A percentile compares a stretch with the other conserved stretches of the same genome.
These are phyloP conservation scores for Hymenoscyphus albidus DNA, from an alignment of 2,329 filamentous ascomycete genomes.

Conservation along the genomic window DNA sequence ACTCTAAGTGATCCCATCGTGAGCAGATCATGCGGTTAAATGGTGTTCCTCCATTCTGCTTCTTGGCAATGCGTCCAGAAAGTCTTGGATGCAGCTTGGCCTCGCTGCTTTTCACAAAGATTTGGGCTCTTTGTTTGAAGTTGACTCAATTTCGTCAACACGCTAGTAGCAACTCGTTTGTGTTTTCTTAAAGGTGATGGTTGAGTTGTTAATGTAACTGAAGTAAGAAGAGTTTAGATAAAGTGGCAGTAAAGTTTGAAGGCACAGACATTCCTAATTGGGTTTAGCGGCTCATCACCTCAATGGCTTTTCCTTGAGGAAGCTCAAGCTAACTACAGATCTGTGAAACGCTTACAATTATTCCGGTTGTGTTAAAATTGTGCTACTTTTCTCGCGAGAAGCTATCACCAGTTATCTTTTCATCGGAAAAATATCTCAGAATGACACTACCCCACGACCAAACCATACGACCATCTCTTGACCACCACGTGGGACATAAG, in stretches of 20 bases:
- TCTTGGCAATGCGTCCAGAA: conserved; percentile 1
- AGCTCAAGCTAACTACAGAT: background rate
- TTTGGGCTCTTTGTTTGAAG: background rate
- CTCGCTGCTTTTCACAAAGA: conserved; percentile 1
- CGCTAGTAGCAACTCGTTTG: background rate
- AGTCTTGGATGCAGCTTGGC: conserved; percentile 4
- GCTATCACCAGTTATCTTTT: background rate
- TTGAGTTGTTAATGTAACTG: background rate
- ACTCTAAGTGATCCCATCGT: background rate
- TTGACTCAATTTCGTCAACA: background rate
- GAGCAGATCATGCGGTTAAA: background rate
- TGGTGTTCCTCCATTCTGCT: conserved; percentile 1
- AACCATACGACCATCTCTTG: background rate
- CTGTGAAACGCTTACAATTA: background rate
- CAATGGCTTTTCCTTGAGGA: background rate
- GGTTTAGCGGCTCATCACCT: background rate
- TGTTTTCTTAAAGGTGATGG: background rate
- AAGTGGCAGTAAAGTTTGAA: background rate
- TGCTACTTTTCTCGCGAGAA: background rate
- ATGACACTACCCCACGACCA: background rate
- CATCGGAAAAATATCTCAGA: background rate
- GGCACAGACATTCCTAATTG: background rate
- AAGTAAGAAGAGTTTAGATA: background rate
- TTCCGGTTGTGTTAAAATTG: background rate
- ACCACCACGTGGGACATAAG: background rate